A percentile compares a stretch with the other conserved stretches of the same genome.
Conservation (phyloP, 352 stramenopile species). For the Sclerospora graminicola region DNA sequence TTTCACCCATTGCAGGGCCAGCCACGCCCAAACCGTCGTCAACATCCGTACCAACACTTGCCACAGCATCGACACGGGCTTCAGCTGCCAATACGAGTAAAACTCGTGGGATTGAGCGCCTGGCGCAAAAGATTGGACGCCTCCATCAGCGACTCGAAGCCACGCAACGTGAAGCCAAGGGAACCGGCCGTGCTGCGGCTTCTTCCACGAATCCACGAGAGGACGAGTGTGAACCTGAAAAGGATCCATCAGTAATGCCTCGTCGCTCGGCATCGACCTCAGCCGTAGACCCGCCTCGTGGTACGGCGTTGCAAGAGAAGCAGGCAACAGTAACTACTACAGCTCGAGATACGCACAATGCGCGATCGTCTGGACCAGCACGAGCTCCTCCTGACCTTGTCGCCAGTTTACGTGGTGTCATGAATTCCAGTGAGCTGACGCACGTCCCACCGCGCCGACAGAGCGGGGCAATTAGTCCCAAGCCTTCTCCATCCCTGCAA, state of each 20-base stretch:
- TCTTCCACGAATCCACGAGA: not conserved
- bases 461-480: conserved; percentile 1
- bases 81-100: conserved; percentile 25
- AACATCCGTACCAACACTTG: not conserved
- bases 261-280: conserved; percentile 7
- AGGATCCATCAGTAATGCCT: not conserved
- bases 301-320: conserved; percentile 9
- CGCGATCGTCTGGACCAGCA: conserved; percentile 4
- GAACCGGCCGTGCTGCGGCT: not conserved
- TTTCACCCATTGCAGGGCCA: not conserved
- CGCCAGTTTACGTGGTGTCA: conserved; percentile 45
- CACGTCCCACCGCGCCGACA: conserved; percentile 26
- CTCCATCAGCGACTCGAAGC: conserved; percentile 35
- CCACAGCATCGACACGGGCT: conserved; percentile 2
- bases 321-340: conserved; percentile 1
- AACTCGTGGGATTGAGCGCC: conserved; percentile 30
- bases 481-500: conserved; percentile 7
- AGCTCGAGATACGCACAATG: no score
- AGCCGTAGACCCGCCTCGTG: conserved; percentile 6
- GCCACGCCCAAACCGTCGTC: conserved; percentile 5
- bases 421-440: conserved; percentile 63
- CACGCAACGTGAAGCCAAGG: conserved; percentile 15
- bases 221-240: no score
- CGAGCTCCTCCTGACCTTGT: conserved; percentile 41
- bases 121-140: conserved; percentile 37